Percentiles rank a stretch among this genome's conserved stretches.
phyloP scores from a whole-genome alignment of 345 rosid species.

The Isatis tinctoria region DNA sequence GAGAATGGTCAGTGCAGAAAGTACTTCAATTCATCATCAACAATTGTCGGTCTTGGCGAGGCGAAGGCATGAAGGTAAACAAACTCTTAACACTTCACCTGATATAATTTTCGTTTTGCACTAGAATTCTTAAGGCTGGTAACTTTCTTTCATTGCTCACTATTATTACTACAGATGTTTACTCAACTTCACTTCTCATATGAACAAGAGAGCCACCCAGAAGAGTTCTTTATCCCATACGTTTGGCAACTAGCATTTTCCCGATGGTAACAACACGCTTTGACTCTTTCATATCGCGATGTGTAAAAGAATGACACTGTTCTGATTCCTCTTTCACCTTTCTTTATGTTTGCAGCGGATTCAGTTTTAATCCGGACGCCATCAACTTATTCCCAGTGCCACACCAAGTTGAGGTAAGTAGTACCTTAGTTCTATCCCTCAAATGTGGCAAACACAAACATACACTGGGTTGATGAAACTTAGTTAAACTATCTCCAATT shows the following conservation, averaged over 20 bases:
- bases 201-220: constrained; percentile 97
- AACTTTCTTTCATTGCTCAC: background rate
- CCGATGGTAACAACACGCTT: constrained; percentile 46
- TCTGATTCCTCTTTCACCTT: background rate
- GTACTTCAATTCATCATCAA: constrained; percentile 74
- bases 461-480: background rate
- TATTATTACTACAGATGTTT: constrained; percentile 60
- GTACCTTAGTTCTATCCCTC: constrained; percentile 24
- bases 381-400: constrained; percentile 73
- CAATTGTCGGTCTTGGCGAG: constrained; percentile 91
- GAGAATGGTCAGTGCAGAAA: constrained; percentile 97
- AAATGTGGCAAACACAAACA: background rate
- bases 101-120: background rate
- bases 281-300: background rate
- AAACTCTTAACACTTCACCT: background rate
- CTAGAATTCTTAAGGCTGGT: background rate
- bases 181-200: constrained; percentile 93
- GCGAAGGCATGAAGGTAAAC: constrained; percentile 91
- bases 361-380: constrained; percentile 61
- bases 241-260: constrained; percentile 80
- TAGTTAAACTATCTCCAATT: background rate
- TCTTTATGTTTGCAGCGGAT: constrained; percentile 44
- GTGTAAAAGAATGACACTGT: background rate
- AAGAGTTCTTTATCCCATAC: constrained; percentile 94
- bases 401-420: constrained; percentile 57